A percentile compares a stretch with the other conserved stretches of the same genome.
Conservation (phyloP, 768 basidiomycete genomes). For the Mrakia frigida region DNA sequence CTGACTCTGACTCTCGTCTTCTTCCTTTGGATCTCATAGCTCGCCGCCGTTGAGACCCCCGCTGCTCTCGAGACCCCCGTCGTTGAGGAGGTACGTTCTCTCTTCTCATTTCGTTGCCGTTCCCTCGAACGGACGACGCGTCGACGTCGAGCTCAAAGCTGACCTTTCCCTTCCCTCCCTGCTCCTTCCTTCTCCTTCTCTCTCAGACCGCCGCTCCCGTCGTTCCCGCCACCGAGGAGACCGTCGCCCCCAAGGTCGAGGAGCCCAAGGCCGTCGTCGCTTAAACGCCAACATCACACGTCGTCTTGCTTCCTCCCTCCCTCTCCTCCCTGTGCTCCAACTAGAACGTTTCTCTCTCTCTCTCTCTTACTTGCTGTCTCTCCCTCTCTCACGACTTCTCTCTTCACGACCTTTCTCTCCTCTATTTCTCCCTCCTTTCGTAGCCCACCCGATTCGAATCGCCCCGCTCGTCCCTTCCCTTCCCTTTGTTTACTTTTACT, state of each 20-base stretch:
- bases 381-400: neutral
- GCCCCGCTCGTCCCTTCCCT: no score
- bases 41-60: conserved; percentile 20
- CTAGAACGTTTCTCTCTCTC: neutral
- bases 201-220: neutral
- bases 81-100: neutral
- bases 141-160: no score
- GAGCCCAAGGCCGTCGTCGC: conserved; percentile 16
- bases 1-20: neutral
- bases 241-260: conserved; percentile 14
- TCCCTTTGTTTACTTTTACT: no score
- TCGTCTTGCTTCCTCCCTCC: neutral
- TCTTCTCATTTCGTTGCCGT: no score
- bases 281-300: no score
- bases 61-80: conserved; percentile 15
- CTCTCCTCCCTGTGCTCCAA: neutral
- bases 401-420: neutral
- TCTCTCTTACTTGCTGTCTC: neutral
- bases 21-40: neutral
- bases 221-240: conserved; percentile 9
- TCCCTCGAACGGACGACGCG: no score
- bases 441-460: no score
- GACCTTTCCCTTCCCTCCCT: no score
- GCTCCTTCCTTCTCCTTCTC: no score
- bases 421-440: neutral